Evolutionary conservation across 305 asterid species (phyloP).

Genomic region (Fraxinus dipetala): DNA sequence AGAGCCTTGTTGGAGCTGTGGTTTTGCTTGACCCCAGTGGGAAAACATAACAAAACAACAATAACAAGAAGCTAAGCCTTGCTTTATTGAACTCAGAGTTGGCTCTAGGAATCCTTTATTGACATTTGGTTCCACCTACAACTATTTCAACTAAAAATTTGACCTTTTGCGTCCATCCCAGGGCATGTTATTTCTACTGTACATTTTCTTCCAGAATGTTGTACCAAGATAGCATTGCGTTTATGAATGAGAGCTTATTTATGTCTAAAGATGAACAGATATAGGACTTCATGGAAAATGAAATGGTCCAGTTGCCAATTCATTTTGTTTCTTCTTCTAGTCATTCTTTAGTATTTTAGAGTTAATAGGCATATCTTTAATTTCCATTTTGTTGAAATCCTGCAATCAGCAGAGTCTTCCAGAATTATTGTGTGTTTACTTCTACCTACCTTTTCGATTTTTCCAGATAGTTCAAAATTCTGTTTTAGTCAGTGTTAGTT

Average conservation of each 20-base stretch:
- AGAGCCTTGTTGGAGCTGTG: neutral
- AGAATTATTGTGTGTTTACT: neutral
- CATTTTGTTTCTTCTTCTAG: neutral
- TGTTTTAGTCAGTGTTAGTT: neutral
- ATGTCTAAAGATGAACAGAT: neutral
- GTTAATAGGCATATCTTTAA: neutral
- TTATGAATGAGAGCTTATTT: neutral
- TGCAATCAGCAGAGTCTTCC: neutral
- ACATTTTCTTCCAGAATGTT: neutral
- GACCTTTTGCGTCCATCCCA: neutral
- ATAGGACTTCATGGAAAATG: neutral
- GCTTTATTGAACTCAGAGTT: neutral
- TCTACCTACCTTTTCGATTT: conserved; percentile 1
- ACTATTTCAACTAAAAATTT: neutral
- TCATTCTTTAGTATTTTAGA: neutral
- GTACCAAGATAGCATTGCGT: neutral
- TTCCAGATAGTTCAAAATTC: neutral
- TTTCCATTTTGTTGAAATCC: neutral
- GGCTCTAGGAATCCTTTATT: neutral
- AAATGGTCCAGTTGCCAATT: neutral
- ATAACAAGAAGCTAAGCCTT: neutral
- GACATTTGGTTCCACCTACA: neutral
- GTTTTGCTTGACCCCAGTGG: neutral
- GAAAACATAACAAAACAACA: neutral
- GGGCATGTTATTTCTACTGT: neutral